Evolutionary conservation across 2,329 filamentous ascomycete genomes (phyloP), one percentile per base, ranked within the genome.

Genomic region (Coniochaeta prunicola): DNA sequence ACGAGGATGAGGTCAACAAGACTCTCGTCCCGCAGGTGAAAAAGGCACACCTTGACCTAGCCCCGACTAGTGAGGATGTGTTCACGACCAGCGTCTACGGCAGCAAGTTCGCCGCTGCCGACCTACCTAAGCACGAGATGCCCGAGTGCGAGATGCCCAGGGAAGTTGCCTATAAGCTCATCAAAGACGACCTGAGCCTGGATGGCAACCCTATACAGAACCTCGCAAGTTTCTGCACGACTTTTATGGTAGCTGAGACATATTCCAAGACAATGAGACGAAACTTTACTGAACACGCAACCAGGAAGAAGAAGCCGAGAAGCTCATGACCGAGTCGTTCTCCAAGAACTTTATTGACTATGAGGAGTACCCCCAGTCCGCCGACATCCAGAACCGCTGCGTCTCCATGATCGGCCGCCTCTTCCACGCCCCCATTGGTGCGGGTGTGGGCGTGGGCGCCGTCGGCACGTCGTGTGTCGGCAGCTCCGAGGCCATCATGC

Each of bases 291-390:
- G 12, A 50, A 10, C 57, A 55, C 42, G 53, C 5, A 5, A 31
- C 53, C 66, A 91, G 89, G 92, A 97, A 77, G 90, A 96, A 53
- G 93, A 97, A 74, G 92, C 89, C 21, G 92, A 97, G 77, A 92
- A 96, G 75, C 89, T 97, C 74, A 97, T 97, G 93, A 79, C 87
- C 64, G 91, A 97, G 64, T 85, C 89, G 57, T 91, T 97, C 72
- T 86, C 89, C 72, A 97, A 96, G 76, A 97, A 97, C 81, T 97
- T 97, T 73, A 92, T 92, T 74, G 89, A 92, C 71, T 92, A 92
- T 71, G 89, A 92, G 70, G 89, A 92, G 72, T 92, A 92, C 69
- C 89, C 89, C 1, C 87, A 90, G 70, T 87, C 86, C 0, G 89
- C 89, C 58, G 89, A 92, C 64, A 91, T 92, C 70, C 92, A 97